These are phyloP conservation scores for Lachnellula willkommii DNA, from an alignment of 2,329 filamentous ascomycete species.

Conservation along the genomic window DNA sequence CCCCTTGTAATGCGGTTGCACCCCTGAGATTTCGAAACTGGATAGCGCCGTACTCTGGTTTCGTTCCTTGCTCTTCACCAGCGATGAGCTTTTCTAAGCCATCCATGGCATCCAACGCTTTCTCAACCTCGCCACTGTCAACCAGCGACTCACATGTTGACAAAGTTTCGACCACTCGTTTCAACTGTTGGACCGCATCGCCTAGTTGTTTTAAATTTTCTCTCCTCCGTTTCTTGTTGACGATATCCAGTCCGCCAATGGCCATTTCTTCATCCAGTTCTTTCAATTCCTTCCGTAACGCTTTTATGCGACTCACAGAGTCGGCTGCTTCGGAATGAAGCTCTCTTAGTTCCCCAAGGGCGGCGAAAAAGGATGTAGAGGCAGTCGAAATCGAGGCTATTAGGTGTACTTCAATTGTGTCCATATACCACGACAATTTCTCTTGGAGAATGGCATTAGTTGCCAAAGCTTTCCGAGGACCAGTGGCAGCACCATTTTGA, in stretches of 20 bases:
- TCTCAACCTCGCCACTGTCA: conserved; percentile 76
- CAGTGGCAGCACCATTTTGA: conserved; percentile 52
- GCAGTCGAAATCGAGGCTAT: conserved; percentile 95
- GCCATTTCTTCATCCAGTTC: conserved; percentile 84
- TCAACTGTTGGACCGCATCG: conserved; percentile 77
- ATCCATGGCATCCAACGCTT: conserved; percentile 72
- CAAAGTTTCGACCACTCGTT: conserved; percentile 70
- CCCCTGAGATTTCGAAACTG: conserved; percentile 63
- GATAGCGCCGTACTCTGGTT: conserved; percentile 3
- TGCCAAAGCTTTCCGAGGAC: conserved; percentile 77
- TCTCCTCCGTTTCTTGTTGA: conserved; percentile 72
- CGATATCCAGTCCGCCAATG: conserved; percentile 74
- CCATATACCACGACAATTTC: conserved; percentile 99
- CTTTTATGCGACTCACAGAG: conserved; percentile 81
- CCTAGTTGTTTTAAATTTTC: conserved; percentile 82
- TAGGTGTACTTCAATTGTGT: conserved; percentile 94
- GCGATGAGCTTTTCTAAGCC: conserved; percentile 73
- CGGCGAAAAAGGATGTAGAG: conserved; percentile 93
- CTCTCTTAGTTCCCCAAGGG: conserved; percentile 82
- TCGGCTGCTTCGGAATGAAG: conserved; percentile 88
- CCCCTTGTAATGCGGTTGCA: conserved; percentile 72
- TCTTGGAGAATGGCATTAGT: conserved; percentile 97
- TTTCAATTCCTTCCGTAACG: conserved; percentile 70
- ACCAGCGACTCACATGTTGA: conserved; percentile 74
- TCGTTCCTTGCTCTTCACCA: conserved; percentile 49